Percentiles rank a stretch among this genome's conserved stretches.
phyloP scores from a whole-genome alignment of 208 protist genomes.

The Trypanosoma lewisi region DNA sequence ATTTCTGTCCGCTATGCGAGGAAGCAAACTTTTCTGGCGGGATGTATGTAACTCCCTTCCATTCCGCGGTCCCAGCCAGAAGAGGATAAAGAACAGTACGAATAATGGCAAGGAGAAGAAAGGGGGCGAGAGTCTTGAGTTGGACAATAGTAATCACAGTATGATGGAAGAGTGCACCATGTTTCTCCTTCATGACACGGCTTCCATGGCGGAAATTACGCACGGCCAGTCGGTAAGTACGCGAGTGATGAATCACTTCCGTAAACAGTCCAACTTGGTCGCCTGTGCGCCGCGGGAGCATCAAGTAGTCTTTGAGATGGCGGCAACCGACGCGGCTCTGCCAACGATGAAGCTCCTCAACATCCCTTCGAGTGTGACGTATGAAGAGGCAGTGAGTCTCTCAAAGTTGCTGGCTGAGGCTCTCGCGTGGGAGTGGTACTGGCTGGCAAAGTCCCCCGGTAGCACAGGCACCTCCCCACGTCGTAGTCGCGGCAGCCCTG shows the following conservation, averaged over 20 bases:
- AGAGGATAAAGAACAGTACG: too few species aligned
- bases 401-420: slow-evolving; percentile 41
- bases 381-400: slow-evolving; percentile 38
- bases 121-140: background rate
- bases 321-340: slow-evolving; percentile 2
- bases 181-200: slow-evolving; percentile 33
- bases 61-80: background rate
- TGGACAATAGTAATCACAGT: background rate
- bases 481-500: background rate
- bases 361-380: slow-evolving; percentile 32
- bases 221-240: slow-evolving; percentile 48
- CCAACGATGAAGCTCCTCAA: slow-evolving; percentile 9
- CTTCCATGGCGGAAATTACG: slow-evolving; percentile 36
- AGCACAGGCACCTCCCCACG: background rate
- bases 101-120: too few species aligned
- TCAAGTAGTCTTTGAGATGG: slow-evolving; percentile 18
- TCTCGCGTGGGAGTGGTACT: slow-evolving; percentile 48
- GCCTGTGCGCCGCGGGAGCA: slow-evolving; percentile 25
- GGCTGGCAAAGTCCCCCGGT: slow-evolving; percentile 13
- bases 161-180: background rate
- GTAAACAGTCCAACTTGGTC: slow-evolving; percentile 22
- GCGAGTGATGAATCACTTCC: slow-evolving; percentile 31
- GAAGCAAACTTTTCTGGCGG: slow-evolving; percentile 12
- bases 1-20: slow-evolving; percentile 14
- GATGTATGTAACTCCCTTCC: slow-evolving; percentile 11